Evolutionary conservation across 2,329 filamentous ascomycete species (phyloP).

Genomic region (Clonostachys solani): DNA sequence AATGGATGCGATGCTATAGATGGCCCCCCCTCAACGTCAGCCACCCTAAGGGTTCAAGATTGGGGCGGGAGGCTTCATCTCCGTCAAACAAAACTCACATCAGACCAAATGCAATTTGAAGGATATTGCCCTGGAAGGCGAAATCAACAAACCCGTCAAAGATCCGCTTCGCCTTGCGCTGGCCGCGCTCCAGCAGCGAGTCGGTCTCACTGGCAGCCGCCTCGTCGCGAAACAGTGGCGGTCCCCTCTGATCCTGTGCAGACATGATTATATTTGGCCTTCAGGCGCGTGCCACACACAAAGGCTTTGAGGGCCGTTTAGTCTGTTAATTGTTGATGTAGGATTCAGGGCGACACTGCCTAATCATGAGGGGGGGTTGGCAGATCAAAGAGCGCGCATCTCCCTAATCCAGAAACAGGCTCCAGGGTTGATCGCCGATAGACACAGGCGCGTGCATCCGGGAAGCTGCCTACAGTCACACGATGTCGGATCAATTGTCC

Average conservation of each 20-base stretch:
- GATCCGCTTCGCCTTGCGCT: constrained; percentile 41
- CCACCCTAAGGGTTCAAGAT: neutral
- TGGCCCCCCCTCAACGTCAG: neutral
- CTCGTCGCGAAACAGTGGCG: constrained; percentile 18
- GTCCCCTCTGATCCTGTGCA: neutral
- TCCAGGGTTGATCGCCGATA: too few species aligned
- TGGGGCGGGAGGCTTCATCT: neutral
- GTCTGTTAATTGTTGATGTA: too few species aligned
- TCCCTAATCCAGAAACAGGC: too few species aligned
- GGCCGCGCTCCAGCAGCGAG: constrained; percentile 40
- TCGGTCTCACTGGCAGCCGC: constrained; percentile 26
- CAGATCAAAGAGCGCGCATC: too few species aligned
- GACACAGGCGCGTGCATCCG: too few species aligned
- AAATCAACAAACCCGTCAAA: constrained; percentile 68
- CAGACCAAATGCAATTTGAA: constrained; percentile 71
- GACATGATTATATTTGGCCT: too few species aligned
- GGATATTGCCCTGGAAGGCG: constrained; percentile 68
- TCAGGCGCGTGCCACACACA: too few species aligned
- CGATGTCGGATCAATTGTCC: too few species aligned
- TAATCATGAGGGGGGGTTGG: too few species aligned
- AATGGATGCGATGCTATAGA: constrained; percentile 57
- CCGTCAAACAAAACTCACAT: constrained; percentile 45
- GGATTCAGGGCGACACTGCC: too few species aligned
- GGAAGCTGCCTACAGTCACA: too few species aligned
- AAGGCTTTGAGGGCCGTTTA: too few species aligned